phyloP scores from a whole-genome alignment of 331 rosid genomes.

The Arachis monticola region DNA sequence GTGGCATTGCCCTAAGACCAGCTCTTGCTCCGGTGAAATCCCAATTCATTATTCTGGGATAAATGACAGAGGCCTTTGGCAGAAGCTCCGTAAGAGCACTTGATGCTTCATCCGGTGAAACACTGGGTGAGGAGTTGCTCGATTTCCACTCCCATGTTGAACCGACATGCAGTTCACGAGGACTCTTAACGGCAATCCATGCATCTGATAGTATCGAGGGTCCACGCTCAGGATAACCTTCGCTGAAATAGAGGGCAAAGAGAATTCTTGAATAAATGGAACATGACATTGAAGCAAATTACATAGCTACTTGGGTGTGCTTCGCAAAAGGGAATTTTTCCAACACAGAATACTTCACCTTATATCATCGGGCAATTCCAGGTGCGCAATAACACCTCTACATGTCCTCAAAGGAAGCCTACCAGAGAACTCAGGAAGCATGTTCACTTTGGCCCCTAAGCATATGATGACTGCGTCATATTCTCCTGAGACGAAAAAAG shows the following conservation, averaged over 20 bases:
- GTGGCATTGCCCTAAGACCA: constrained; percentile 99
- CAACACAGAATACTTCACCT: constrained; percentile 49
- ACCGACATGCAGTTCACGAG: constrained; percentile 65
- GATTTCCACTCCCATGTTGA: constrained; percentile 98
- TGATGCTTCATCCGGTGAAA: constrained; percentile 64
- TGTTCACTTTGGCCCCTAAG: constrained; percentile 81
- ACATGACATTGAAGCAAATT: constrained; percentile 12
- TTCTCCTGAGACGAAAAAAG: constrained; percentile 51
- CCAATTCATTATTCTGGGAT: constrained; percentile 78
- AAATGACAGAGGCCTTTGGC: constrained; percentile 71
- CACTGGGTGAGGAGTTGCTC: constrained; percentile 64
- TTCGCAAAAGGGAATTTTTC: constrained; percentile 20
- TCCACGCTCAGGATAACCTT: constrained; percentile 63
- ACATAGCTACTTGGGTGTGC: background rate
- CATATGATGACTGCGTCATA: constrained; percentile 82
- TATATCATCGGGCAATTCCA: constrained; percentile 61
- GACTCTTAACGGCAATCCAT: constrained; percentile 82
- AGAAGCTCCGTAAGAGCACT: constrained; percentile 67
- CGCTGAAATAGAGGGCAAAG: constrained; percentile 52
- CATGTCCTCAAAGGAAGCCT: constrained; percentile 92
- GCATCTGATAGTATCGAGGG: constrained; percentile 89
- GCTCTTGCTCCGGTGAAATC: constrained; percentile 71
- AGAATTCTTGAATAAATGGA: constrained; percentile 4
- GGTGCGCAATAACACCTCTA: constrained; percentile 81
- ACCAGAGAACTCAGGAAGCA: constrained; percentile 83